Evolutionary conservation across 306 rosid genomes (phyloP).

Genomic region (Coriaria nepalensis): DNA sequence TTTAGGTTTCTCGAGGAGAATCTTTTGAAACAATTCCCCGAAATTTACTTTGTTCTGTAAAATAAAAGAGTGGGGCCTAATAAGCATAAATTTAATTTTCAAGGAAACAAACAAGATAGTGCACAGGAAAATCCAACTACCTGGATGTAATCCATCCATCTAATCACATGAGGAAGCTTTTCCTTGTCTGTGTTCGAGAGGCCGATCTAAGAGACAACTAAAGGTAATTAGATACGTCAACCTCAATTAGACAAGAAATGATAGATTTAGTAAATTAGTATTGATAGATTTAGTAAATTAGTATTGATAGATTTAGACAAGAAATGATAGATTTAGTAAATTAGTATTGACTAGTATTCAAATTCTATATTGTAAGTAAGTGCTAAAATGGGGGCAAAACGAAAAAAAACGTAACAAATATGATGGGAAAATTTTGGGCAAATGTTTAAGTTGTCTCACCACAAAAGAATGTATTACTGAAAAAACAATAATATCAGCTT

Average conservation of each 20-base stretch:
- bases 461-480: slow-evolving; percentile 54
- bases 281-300: too few species aligned
- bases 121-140: slow-evolving; percentile 22
- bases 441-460: slow-evolving; percentile 31
- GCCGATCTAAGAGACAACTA: slow-evolving; percentile 45
- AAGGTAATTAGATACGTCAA: slow-evolving; percentile 13
- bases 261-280: too few species aligned
- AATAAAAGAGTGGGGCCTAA: not conserved
- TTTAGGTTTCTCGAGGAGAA: slow-evolving; percentile 35
- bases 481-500: slow-evolving; percentile 67
- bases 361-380: too few species aligned
- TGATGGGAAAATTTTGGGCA: not conserved
- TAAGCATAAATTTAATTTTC: not conserved
- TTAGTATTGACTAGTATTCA: too few species aligned
- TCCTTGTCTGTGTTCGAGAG: slow-evolving; percentile 44
- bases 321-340: not conserved
- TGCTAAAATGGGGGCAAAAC: not conserved
- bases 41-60: slow-evolving; percentile 55
- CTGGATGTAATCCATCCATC: slow-evolving; percentile 88
- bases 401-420: not conserved
- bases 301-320: too few species aligned
- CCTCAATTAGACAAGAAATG: not conserved
- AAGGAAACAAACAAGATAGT: not conserved
- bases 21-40: slow-evolving; percentile 37
- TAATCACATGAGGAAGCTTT: slow-evolving; percentile 52